phyloP scores from a whole-genome alignment of 352 stramenopile genomes.

The Vaucheria bursata region DNA sequence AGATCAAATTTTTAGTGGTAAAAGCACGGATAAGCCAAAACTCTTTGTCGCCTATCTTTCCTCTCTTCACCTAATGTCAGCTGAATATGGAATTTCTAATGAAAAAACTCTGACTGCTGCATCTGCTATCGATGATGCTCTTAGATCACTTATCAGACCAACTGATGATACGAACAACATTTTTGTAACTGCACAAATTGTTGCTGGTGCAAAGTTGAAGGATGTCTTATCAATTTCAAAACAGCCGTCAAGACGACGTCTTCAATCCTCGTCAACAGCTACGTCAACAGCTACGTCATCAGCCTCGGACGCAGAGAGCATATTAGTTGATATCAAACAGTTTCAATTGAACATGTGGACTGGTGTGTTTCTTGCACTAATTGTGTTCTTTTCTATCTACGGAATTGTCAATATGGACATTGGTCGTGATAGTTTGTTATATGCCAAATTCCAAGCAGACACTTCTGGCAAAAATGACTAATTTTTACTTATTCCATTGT shows the following conservation, averaged over 20 bases:
- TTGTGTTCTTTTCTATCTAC: constrained; percentile 56
- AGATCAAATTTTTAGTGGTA: too few species aligned
- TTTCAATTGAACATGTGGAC: constrained; percentile 73
- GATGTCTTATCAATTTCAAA: constrained; percentile 3
- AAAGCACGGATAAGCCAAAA: too few species aligned
- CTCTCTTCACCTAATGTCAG: neutral
- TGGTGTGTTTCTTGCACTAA: constrained; percentile 55
- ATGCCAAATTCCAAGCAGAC: constrained; percentile 65
- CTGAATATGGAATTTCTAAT: neutral
- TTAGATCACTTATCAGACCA: too few species aligned
- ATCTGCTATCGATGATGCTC: constrained; percentile 15
- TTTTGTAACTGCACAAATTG: constrained; percentile 30
- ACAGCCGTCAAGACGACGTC: constrained; percentile 1
- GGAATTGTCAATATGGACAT: constrained; percentile 64
- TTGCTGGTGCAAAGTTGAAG: constrained; percentile 19
- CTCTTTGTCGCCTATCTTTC: neutral
- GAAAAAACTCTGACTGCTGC: constrained; percentile 10
- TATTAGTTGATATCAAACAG: constrained; percentile 60
- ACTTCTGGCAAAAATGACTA: constrained; percentile 36
- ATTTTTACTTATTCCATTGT: too few species aligned
- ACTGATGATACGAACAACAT: too few species aligned
- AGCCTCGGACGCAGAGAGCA: constrained; percentile 5
- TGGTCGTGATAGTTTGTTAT: constrained; percentile 64
- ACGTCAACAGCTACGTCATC: neutral
- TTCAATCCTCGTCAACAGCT: neutral